Evolutionary conservation across 2,329 filamentous ascomycete species (phyloP).

Genomic region (Apiospora hydei): DNA sequence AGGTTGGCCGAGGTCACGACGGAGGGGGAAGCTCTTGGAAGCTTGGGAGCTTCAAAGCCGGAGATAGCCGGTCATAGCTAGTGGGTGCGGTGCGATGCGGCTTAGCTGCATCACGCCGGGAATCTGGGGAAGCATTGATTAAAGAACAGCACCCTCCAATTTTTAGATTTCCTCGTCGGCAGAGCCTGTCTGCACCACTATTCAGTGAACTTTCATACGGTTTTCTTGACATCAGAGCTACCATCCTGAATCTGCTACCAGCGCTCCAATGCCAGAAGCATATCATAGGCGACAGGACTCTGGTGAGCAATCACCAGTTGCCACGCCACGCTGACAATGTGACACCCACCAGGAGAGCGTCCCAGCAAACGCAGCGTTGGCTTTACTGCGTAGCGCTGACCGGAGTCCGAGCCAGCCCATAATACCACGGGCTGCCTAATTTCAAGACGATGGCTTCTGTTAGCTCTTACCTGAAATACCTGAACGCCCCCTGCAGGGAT

Average conservation of each 20-base stretch:
- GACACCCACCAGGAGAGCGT: background rate
- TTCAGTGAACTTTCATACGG: too few species aligned
- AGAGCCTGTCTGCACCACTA: too few species aligned
- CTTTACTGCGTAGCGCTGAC: background rate
- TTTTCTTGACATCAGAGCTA: background rate
- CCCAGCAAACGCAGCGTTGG: background rate
- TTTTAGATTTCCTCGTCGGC: too few species aligned
- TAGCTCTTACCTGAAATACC: background rate
- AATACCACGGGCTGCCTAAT: background rate
- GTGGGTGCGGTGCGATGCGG: background rate
- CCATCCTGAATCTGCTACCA: background rate
- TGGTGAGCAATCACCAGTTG: background rate
- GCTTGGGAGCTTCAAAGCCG: conserved; percentile 19
- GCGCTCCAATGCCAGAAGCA: background rate
- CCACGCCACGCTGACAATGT: background rate
- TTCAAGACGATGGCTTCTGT: conserved; percentile 6
- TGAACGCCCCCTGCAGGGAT: background rate
- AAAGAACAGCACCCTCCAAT: background rate
- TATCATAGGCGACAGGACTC: background rate
- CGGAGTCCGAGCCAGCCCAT: background rate
- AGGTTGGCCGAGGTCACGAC: background rate
- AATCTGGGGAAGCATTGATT: conserved; percentile 8
- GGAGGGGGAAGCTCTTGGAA: conserved; percentile 19
- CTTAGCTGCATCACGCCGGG: background rate
- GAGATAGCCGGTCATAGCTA: conserved; percentile 18